Evolutionary conservation across 2,329 filamentous ascomycete genomes (phyloP), one percentile per base, ranked within the genome.

Genomic region (Colletotrichum euphorbiae): DNA sequence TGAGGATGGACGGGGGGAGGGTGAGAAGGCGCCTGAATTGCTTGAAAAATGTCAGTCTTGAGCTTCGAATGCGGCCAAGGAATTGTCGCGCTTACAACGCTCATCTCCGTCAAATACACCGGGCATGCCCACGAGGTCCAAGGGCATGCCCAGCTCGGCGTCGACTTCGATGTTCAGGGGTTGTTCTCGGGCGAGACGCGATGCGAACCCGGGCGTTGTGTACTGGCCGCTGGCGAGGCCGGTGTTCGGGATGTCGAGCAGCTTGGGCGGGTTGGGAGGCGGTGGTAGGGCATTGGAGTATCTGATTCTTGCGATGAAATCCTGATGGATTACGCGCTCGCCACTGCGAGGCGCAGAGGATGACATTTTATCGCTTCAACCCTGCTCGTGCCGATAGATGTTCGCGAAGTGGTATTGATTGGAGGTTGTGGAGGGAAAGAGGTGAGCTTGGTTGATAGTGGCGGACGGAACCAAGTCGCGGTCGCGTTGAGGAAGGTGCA

Each of bases 221-320:
- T 98, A 98, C 77, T 97, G 92, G 67, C 91, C 91, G 73, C 90
- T 92, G 45, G 92, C 87, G 15, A 98, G 87, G 46, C 96, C 96
- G 64, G 93, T 96, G 75, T 97, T 97, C 11, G 96, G 95, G 69
- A 99, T 97, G 72, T 98, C 93, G 74, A 99, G 91, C 71, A 99
- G 90, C 85, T 99, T 99, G 1, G 96, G 96, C 1, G 95, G 94
- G 77, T 94, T 94, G 62, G 95, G 93, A 62, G 96, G 96, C 71
- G 96, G 94, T 71, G 96, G 96, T 15, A 99, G 90, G 73, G 93
- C 91, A 88, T 99, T 99, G 76, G 93, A 94, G 80, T 97, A 99
- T 80, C 96, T 90, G 76, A 98, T 93, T 75, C 94, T 92, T 71
- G 94, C 95, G 77, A 99, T 97, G 81, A 98, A 98, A 81, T 99